Percentiles rank a stretch among this genome's conserved stretches.
Evolutionary conservation across 352 stramenopile species (phyloP).

Genomic region (Globisporangium nodosum): DNA sequence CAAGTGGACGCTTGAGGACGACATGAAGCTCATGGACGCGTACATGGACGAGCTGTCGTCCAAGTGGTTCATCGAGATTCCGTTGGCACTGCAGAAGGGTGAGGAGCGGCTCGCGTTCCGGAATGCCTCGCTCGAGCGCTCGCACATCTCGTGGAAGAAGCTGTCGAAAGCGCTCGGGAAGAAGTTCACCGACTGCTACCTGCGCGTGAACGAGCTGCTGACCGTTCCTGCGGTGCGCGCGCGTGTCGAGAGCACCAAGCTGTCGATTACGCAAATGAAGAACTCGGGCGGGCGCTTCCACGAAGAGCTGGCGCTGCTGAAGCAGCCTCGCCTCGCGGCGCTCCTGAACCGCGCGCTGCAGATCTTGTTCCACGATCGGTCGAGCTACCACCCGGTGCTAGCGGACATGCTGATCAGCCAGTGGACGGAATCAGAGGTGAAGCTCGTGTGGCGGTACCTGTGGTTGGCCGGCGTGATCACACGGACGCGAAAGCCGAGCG

Average conservation of each 20-base stretch:
- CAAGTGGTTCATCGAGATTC: conserved; percentile 77
- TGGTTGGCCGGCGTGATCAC: conserved; percentile 76
- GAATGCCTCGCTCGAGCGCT: conserved; percentile 41
- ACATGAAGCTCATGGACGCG: conserved; percentile 58
- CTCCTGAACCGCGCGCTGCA: conserved; percentile 68
- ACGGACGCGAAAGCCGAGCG: conserved; percentile 33
- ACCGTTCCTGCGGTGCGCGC: conserved; percentile 53
- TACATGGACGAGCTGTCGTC: conserved; percentile 72
- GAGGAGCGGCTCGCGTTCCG: conserved; percentile 67
- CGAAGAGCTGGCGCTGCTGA: conserved; percentile 52
- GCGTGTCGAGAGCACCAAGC: conserved; percentile 53
- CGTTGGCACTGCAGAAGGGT: conserved; percentile 54
- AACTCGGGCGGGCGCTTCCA: conserved; percentile 69
- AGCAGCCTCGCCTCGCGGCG: conserved; percentile 55
- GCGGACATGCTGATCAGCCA: conserved; percentile 67
- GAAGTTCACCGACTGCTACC: conserved; percentile 56
- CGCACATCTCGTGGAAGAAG: conserved; percentile 69
- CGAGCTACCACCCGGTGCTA: conserved; percentile 65
- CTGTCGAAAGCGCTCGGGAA: conserved; percentile 56
- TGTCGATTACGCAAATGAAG: conserved; percentile 54
- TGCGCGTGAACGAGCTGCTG: conserved; percentile 65
- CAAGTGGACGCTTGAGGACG: conserved; percentile 61
- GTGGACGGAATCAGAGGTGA: conserved; percentile 72
- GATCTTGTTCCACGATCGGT: conserved; percentile 72
- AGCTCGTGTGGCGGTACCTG: conserved; percentile 81